phyloP scores from a whole-genome alignment of 1,284 basidiomycete species.

The Leccinum griseonigrum region DNA sequence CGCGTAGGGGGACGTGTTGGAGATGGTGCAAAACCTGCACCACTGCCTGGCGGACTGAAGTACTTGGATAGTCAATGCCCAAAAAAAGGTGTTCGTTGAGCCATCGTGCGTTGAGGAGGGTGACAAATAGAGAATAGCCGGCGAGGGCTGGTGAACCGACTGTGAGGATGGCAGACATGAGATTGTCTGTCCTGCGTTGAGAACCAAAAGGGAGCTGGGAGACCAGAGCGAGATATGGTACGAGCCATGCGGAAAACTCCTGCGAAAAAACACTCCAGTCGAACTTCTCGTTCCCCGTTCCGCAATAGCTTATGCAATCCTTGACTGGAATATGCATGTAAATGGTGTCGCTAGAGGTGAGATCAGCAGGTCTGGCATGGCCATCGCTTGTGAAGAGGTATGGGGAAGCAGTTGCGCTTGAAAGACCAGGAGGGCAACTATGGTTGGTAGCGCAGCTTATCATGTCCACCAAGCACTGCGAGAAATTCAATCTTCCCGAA shows the following conservation, averaged over 20 bases:
- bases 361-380: rapidly evolving
- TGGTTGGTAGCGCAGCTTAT: constrained; percentile 8
- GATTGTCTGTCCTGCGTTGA: constrained; percentile 21
- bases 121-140: constrained; percentile 32
- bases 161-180: constrained; percentile 31
- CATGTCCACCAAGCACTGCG: constrained; percentile 10
- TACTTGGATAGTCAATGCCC: constrained; percentile 18
- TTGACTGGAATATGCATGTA: neutral
- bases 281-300: constrained; percentile 30
- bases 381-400: constrained; percentile 17
- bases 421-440: constrained; percentile 6
- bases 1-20: constrained; percentile 32
- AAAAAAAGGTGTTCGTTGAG: constrained; percentile 21
- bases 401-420: constrained; percentile 13
- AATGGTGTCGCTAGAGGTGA: neutral
- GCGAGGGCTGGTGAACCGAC: constrained; percentile 35
- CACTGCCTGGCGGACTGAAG: constrained; percentile 14
- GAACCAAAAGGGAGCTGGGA: constrained; percentile 45
- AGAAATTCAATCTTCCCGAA: constrained; percentile 3
- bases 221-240: constrained; percentile 43
- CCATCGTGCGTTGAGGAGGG: constrained; percentile 33
- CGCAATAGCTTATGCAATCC: constrained; percentile 24
- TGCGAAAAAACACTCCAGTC: constrained; percentile 38
- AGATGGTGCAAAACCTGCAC: constrained; percentile 23
- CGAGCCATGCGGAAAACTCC: constrained; percentile 41